These are phyloP conservation scores for Lichtheimia hyalospora DNA, from an alignment of 371 early-diverging fungal species.

Conservation along the genomic window DNA sequence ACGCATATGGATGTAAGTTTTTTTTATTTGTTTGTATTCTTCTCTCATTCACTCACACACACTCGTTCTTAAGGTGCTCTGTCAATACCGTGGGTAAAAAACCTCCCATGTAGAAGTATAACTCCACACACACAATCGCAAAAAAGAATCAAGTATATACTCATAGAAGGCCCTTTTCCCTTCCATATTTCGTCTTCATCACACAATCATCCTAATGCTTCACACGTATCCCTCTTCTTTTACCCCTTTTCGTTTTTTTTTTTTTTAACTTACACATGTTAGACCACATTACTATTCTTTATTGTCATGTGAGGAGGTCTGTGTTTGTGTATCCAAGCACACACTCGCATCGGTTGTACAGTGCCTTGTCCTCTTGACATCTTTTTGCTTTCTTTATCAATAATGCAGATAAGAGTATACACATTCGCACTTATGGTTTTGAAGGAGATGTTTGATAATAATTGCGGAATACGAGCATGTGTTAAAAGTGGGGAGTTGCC, in stretches of 20 bases:
- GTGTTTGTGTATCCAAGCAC: too few species aligned
- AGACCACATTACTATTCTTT: background rate
- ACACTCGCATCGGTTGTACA: too few species aligned
- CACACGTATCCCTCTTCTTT: too few species aligned
- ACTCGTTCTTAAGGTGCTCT: slow-evolving; percentile 10
- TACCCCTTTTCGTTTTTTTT: background rate
- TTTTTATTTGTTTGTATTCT: background rate
- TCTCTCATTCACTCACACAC: background rate
- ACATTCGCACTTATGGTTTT: too few species aligned
- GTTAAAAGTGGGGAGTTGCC: too few species aligned
- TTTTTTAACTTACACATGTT: slow-evolving; percentile 1
- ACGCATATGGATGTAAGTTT: slow-evolving; percentile 94
- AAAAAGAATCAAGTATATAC: background rate
- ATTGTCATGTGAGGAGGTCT: too few species aligned
- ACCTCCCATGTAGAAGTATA: slow-evolving; percentile 7
- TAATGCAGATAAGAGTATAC: too few species aligned
- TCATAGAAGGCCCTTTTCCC: background rate
- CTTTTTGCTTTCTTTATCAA: too few species aligned
- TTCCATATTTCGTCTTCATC: background rate
- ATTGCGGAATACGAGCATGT: too few species aligned
- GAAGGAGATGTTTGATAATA: too few species aligned
- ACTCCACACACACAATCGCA: background rate
- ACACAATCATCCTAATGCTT: too few species aligned
- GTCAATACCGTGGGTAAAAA: slow-evolving; percentile 11
- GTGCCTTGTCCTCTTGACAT: too few species aligned